These are phyloP conservation scores for Didymellaceae sp. DNA, from an alignment of 2,329 filamentous ascomycete species.

Conservation along the genomic window DNA sequence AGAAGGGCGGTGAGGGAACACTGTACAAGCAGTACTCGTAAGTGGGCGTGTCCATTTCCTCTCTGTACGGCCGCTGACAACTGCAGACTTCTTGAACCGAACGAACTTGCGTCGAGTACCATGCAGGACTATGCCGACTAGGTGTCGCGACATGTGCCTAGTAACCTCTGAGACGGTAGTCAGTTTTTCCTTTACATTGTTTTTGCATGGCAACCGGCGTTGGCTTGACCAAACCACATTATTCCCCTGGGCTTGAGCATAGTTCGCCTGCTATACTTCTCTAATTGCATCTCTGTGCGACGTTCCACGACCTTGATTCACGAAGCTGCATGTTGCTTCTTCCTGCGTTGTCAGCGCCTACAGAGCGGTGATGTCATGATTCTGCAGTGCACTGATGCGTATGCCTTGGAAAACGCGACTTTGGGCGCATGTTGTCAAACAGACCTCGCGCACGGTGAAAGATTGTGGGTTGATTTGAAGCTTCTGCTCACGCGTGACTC, in stretches of 20 bases:
- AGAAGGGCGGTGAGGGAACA: constrained; percentile 90
- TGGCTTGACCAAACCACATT: constrained; percentile 25
- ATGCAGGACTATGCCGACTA: constrained; percentile 43
- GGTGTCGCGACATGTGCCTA: constrained; percentile 1
- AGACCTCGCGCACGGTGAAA: background rate
- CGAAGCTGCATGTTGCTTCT: background rate
- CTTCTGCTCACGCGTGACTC: background rate
- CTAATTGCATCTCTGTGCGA: constrained; percentile 16
- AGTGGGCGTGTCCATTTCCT: constrained; percentile 50
- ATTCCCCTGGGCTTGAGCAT: constrained; percentile 33
- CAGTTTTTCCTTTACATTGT: constrained; percentile 8
- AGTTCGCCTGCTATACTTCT: constrained; percentile 17
- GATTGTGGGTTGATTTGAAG: background rate
- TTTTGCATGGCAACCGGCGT: constrained; percentile 43
- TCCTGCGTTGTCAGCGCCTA: constrained; percentile 1
- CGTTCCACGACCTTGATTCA: constrained; percentile 1
- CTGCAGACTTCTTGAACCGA: constrained; percentile 44
- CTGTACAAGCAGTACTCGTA: constrained; percentile 93
- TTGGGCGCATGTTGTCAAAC: background rate
- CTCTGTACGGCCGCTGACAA: constrained; percentile 22
- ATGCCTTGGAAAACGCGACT: background rate
- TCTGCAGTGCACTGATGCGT: constrained; percentile 1
- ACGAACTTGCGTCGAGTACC: constrained; percentile 40
- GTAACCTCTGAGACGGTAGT: constrained; percentile 1
- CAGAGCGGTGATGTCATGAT: constrained; percentile 11